Conservation (phyloP, 805 yeast species). For the Ogataea glucozyma region DNA sequence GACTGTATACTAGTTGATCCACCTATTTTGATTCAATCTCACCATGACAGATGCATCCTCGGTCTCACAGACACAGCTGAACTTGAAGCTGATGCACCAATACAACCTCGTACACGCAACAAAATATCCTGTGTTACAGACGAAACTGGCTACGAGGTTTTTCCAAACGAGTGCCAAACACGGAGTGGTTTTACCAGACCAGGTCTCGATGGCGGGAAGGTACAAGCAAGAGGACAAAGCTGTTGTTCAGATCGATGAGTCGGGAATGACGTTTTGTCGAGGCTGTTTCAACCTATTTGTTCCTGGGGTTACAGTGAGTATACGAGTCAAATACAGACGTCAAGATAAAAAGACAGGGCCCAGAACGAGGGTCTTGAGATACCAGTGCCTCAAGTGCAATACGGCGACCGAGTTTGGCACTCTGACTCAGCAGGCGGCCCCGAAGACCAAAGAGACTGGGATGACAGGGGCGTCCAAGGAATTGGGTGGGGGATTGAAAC, state of each 20-base stretch:
- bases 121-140: constrained; percentile 14
- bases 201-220: constrained; percentile 6
- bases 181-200: constrained; percentile 22
- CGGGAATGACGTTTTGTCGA: constrained; percentile 19
- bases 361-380: constrained; percentile 14
- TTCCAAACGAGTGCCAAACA: constrained; percentile 13
- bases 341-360: constrained; percentile 5
- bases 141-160: constrained; percentile 21
- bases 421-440: constrained; percentile 8
- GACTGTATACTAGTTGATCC: too few relatives aligned
- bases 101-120: constrained; percentile 23
- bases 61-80: constrained; percentile 8
- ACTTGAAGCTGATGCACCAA: constrained; percentile 17
- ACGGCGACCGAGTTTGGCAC: constrained; percentile 13
- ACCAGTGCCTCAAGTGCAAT: constrained; percentile 26
- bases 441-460: neutral
- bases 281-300: constrained; percentile 22
- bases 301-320: constrained; percentile 23
- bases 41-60: constrained; percentile 3
- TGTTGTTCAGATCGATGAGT: constrained; percentile 9
- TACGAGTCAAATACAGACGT: constrained; percentile 15
- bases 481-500: neutral
- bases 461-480: too few relatives aligned
- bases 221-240: neutral
- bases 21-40: neutral